Conservation (phyloP, 495 filamentous ascomycete genomes). For the Hyaloscypha variabilis region DNA sequence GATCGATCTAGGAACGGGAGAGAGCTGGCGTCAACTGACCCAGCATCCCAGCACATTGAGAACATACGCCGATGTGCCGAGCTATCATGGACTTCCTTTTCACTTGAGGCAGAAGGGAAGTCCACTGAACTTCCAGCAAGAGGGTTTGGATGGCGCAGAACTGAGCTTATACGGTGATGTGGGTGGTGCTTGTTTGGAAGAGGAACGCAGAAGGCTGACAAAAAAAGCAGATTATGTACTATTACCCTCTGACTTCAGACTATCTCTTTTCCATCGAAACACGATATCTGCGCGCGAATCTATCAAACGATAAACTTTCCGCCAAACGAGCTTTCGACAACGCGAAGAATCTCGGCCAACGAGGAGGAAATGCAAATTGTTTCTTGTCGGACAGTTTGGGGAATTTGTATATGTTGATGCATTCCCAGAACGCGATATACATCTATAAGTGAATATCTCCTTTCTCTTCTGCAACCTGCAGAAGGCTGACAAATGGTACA, state of each 20-base stretch:
- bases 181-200: constrained; percentile 3
- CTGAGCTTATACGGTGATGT: constrained; percentile 32
- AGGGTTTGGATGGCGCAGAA: constrained; percentile 42
- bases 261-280: constrained; percentile 41
- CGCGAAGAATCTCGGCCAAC: constrained; percentile 38
- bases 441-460: constrained; percentile 35
- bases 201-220: constrained; percentile 11
- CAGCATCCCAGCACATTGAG: constrained; percentile 40
- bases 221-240: constrained; percentile 38
- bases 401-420: constrained; percentile 44
- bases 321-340: constrained; percentile 39
- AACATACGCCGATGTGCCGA: constrained; percentile 35
- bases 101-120: constrained; percentile 36
- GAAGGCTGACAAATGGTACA: constrained; percentile 1
- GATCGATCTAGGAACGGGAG: constrained; percentile 43
- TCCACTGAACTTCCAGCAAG: constrained; percentile 33
- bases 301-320: constrained; percentile 34
- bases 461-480: neutral
- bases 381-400: constrained; percentile 41
- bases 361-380: constrained; percentile 42
- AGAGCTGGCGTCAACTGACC: constrained; percentile 42
- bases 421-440: constrained; percentile 41
- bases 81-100: constrained; percentile 35
- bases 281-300: constrained; percentile 37
- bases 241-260: constrained; percentile 39